Evolutionary conservation across 305 asterid species (phyloP).

Genomic region (Fraxinus dipetala): DNA sequence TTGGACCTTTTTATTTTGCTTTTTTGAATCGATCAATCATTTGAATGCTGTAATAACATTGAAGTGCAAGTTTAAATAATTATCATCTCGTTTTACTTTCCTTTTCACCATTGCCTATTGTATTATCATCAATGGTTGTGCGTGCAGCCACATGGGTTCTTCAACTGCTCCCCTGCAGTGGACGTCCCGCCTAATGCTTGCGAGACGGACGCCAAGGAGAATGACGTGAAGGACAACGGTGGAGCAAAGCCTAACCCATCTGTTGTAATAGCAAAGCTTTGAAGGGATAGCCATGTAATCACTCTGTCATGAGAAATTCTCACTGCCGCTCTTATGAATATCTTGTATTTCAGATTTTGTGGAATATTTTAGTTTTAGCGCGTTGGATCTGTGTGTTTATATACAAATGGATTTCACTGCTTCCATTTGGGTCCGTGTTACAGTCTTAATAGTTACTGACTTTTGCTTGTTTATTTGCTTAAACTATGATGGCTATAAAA

Average conservation of each 20-base stretch:
- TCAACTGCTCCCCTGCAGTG: constrained; percentile 91
- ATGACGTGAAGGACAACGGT: constrained; percentile 55
- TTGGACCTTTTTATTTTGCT: neutral
- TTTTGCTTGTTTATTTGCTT: constrained; percentile 4
- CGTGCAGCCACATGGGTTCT: constrained; percentile 96
- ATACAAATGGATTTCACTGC: neutral
- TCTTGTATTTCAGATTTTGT: neutral
- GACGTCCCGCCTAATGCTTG: constrained; percentile 79
- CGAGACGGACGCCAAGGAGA: constrained; percentile 64
- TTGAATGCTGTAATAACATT: neutral
- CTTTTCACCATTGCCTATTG: neutral
- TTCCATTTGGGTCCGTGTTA: neutral
- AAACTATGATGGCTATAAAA: neutral
- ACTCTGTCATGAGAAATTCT: neutral
- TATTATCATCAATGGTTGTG: constrained; percentile 19
- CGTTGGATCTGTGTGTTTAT: neutral
- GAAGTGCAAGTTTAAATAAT: neutral
- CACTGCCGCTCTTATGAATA: neutral
- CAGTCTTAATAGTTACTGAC: neutral
- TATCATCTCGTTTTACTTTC: neutral
- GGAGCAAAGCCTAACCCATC: constrained; percentile 47
- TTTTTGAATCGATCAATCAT: neutral
- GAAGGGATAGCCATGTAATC: constrained; percentile 21
- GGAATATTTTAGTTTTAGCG: neutral
- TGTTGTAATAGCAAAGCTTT: constrained; percentile 65